These are phyloP conservation scores for Selenicereus undatus DNA, from an alignment of 148 eudicot genomes.

Conservation along the genomic window DNA sequence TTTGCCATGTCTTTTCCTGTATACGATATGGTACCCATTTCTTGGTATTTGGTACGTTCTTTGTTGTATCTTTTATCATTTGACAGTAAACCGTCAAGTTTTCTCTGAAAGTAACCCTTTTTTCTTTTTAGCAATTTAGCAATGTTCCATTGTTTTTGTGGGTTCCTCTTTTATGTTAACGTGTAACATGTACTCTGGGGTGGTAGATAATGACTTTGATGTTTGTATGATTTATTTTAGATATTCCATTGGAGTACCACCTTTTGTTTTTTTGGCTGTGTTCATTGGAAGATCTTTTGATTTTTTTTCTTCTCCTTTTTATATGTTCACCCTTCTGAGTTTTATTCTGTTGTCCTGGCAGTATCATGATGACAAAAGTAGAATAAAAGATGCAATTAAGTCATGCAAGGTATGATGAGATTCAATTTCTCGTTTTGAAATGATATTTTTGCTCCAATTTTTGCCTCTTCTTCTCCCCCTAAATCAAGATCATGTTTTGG, in stretches of 20 bases:
- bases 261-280: too few species aligned
- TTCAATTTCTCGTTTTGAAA: neutral
- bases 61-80: neutral
- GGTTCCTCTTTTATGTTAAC: neutral
- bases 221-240: neutral
- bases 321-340: too few species aligned
- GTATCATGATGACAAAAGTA: slow-evolving; percentile 86
- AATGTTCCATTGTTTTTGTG: neutral
- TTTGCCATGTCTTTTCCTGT: neutral
- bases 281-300: neutral
- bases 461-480: too few species aligned
- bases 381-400: slow-evolving; percentile 73
- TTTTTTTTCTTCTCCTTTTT: neutral
- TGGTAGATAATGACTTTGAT: neutral
- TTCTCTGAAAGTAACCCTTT: neutral
- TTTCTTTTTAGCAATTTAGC: neutral
- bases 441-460: too few species aligned
- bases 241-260: neutral
- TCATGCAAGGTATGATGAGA: slow-evolving; percentile 52
- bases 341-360: slow-evolving; percentile 31
- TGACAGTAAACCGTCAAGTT: neutral
- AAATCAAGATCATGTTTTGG: neutral
- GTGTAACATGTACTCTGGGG: neutral
- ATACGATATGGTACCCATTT: neutral
- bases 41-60: neutral